Base-by-base conservation (phyloP, 352 stramenopile species). In the Thraustochytrium sp. region DNA sequence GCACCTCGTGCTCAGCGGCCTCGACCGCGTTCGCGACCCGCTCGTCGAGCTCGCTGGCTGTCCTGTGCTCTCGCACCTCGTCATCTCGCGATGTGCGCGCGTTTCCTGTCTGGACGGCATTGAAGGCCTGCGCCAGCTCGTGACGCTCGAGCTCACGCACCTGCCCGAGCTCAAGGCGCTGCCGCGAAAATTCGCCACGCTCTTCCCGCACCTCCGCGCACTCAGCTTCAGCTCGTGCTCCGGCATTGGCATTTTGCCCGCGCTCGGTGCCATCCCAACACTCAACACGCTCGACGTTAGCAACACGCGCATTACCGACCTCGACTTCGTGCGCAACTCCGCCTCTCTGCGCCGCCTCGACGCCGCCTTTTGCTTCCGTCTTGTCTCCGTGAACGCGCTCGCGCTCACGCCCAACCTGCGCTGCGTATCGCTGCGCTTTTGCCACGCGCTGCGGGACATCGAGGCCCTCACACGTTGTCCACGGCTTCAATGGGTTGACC, bases 221-320 rank as follows among this genome's bases (percentile, higher is more conserved):
- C 0, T 72, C 13, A 44, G 42, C 38, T 38, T 72, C 18, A 72
- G 36, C 1, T 72, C 59, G 11, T 72, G 59, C 34, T 29, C 59
- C 23, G 59, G 59, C 11, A 0, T 72, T 9, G 23, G 42, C 23
- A n/a, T 72, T 72, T 31, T 72, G 13, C 59, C 59, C 13, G 8
- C 2, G 16, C 59, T 72, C 26, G 26, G 23, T 0, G 13, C 59
- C 8, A 4, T 44, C n/a, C 8, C 18, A 31, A 21, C 9, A 13
- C 34, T 72, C 21, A 31, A 72, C 16, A 11, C 29, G 23, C 38
- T 72, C 2, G 42, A 31, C 42, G 59, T 72, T 49, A 72, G 59
- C 59, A 72, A 72, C 59, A 72, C 59, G 26, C 59, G 59, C 59
- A 72, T 72, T 5, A n/a, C 9, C 16, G 59, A 72, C 38, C 59